Evolutionary conservation across 768 basidiomycete species (phyloP), one percentile per base, ranked within the genome.

Genomic region (Amanita subjunquillea): DNA sequence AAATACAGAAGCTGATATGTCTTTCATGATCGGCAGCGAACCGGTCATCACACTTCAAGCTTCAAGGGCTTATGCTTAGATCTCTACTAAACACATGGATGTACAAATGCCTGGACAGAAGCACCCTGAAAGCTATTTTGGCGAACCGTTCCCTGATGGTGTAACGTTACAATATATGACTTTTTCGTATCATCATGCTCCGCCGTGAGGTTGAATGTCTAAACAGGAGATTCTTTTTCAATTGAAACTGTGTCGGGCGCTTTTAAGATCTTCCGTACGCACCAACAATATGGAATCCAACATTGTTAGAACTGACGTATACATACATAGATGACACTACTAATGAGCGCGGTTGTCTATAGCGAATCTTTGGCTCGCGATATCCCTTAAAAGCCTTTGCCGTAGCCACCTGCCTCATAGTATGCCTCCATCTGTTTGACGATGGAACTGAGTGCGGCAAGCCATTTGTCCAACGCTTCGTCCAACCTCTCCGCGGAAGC

Each of bases 401-500:
- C 78, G 56, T 86, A 74, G 13, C 70, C 72, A 38, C 79, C 82
- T 56, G 77, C 71, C 55, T 74, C 75, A 60, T 87, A 83, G 65
- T 83, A 85, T 5, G 66, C 67, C 58, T 78, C 70, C 69, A 87
- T 67, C 51, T 76, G 72, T 37, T 57, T 55, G 23, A 85, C 76
- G 49, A 83, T 83, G 32, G 55, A 63, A 55, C 75, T 71, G 37
- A 90, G 72, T 1, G 80, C 83, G 3, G 60, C 69, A n/a, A 89
- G 70, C 87, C 87, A 90, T 57, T 70, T 76, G 59, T 81, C 63
- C 30, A 90, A 67, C 43, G 79, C 78, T n/a, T 68, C 65, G 58
- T 73, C 69, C 50, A 90, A 69, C 52, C 75, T 72, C 50, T 80
- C 82, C 44, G 69, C 63, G 5, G 69, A 57, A 38, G 67, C 71